A percentile compares a stretch with the other conserved stretches of the same genome.
phyloP scores from a whole-genome alignment of 805 yeast genomes.

The Nakazawaea siamensis region DNA sequence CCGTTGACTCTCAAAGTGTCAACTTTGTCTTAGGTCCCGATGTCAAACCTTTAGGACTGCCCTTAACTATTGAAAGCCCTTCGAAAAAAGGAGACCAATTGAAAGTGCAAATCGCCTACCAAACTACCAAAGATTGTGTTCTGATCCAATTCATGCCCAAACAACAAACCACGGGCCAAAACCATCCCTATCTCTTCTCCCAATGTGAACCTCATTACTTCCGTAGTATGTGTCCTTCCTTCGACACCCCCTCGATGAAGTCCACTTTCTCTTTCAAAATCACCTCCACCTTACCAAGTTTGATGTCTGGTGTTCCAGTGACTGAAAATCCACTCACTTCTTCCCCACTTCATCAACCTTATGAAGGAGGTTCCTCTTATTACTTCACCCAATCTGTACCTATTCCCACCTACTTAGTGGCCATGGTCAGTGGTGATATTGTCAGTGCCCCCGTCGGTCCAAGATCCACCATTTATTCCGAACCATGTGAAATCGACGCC shows the following conservation, averaged over 20 bases:
- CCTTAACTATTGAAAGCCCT: conserved; percentile 29
- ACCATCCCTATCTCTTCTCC: conserved; percentile 67
- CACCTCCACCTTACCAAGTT: conserved; percentile 56
- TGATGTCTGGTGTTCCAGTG: conserved; percentile 52
- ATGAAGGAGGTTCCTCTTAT: conserved; percentile 22
- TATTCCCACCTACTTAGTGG: conserved; percentile 77
- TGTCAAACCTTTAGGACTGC: conserved; percentile 52
- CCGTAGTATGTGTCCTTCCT: conserved; percentile 78
- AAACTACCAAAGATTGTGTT: conserved; percentile 69
- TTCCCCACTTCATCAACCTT: conserved; percentile 1
- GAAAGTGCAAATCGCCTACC: conserved; percentile 38
- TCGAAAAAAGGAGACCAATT: conserved; percentile 11
- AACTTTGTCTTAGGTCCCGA: conserved; percentile 30
- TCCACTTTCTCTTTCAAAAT: conserved; percentile 52
- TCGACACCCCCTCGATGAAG: conserved; percentile 85
- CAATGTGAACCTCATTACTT: conserved; percentile 93
- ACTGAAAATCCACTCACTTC: conserved; percentile 10
- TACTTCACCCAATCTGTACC: conserved; percentile 69
- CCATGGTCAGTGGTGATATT: conserved; percentile 80
- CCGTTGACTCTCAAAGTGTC: conserved; percentile 30
- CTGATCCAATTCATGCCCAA: conserved; percentile 83
- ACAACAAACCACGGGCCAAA: conserved; percentile 65
- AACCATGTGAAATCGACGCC: conserved; percentile 56
- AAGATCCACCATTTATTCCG: conserved; percentile 75
- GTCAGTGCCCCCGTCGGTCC: conserved; percentile 69